Percentiles rank a stretch among this genome's conserved stretches.
Conservation (phyloP, 2,329 filamentous ascomycete genomes). For the Keithomyces neogunnii region DNA sequence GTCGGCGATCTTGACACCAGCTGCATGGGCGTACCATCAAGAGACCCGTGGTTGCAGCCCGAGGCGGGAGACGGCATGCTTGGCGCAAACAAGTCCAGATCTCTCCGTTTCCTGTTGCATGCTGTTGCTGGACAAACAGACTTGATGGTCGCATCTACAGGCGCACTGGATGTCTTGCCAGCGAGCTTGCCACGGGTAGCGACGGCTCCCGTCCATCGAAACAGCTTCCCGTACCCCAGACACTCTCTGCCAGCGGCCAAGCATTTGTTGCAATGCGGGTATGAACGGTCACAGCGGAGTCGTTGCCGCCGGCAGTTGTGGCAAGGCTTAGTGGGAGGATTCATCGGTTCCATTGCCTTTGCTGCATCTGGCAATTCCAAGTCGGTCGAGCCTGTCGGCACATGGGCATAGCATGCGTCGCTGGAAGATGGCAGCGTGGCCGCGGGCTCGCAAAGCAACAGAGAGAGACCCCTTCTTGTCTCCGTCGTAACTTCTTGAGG, state of each 20-base stretch:
- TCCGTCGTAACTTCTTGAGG: not conserved
- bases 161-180: constrained; percentile 28
- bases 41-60: not conserved
- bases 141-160: constrained; percentile 11
- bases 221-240: constrained; percentile 44
- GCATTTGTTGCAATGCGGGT: constrained; percentile 45
- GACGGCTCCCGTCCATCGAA: constrained; percentile 42
- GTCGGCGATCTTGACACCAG: constrained; percentile 16
- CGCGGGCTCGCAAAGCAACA: not conserved
- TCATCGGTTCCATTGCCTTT: constrained; percentile 14
- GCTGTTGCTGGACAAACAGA: constrained; percentile 5
- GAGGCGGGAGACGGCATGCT: constrained; percentile 4
- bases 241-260: constrained; percentile 38
- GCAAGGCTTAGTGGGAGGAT: constrained; percentile 29
- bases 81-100: constrained; percentile 1
- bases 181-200: constrained; percentile 33
- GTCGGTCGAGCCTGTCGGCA: constrained; percentile 8
- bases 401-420: constrained; percentile 5
- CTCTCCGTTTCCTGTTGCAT: constrained; percentile 6
- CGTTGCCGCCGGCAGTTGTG: constrained; percentile 47
- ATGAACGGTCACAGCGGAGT: constrained; percentile 43
- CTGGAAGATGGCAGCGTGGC: not conserved
- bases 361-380: constrained; percentile 4
- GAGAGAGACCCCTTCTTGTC: too few species aligned
- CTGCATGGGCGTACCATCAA: constrained; percentile 9